A percentile compares a stretch with the other conserved stretches of the same genome.
Evolutionary conservation across 805 yeast genomes (phyloP).

Genomic region (Cyberlindnera subsufficiens): DNA sequence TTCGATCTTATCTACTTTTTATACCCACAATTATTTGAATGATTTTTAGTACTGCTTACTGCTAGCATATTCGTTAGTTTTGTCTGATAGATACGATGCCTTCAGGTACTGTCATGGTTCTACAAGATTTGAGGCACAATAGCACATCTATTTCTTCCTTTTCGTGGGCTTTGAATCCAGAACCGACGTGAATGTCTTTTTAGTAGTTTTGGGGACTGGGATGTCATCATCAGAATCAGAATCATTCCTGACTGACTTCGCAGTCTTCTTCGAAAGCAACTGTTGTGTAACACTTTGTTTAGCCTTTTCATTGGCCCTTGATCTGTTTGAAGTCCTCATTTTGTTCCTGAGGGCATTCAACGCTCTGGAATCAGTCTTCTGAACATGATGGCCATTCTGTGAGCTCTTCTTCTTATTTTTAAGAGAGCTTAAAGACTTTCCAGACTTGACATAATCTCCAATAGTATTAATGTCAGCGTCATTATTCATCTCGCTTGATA

Average conservation of each 20-base stretch:
- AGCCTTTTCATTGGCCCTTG: neutral
- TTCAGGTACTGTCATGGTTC: no score
- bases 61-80: no score
- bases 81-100: no score
- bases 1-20: no score
- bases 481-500: neutral
- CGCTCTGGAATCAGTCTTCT: neutral
- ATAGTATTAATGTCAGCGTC: conserved; percentile 15
- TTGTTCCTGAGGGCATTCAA: conserved; percentile 21
- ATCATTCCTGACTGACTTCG: neutral
- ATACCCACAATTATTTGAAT: no score
- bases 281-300: conserved; percentile 1
- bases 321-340: conserved; percentile 2
- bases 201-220: conserved; percentile 15
- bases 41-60: no score
- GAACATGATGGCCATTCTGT: conserved; percentile 6
- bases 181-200: conserved; percentile 15
- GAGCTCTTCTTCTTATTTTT: conserved; percentile 16
- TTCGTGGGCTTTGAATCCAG: conserved; percentile 20
- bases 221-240: conserved; percentile 19
- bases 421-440: conserved; percentile 19
- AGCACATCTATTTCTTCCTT: conserved; percentile 2
- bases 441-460: conserved; percentile 22
- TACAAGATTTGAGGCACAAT: no score
- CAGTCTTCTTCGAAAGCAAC: conserved; percentile 1